Base-by-base conservation (phyloP, 2,329 filamentous ascomycete species). In the Fragosphaeria purpurea region DNA sequence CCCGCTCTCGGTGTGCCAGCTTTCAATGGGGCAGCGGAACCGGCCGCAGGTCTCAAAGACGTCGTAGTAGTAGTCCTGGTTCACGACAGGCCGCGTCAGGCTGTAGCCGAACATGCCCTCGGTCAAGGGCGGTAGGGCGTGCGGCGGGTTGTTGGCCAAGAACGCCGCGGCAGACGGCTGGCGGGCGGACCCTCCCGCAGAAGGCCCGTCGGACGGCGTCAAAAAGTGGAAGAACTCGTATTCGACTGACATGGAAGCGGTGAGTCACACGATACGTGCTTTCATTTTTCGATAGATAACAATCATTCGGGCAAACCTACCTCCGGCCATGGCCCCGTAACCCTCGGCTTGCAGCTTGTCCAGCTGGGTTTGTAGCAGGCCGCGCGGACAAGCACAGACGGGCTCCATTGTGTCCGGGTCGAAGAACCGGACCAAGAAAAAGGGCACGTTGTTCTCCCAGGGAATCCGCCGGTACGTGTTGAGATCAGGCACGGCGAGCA, bases 61-160 rank as follows among this genome's bases (percentile, higher is more conserved):
- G 44, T 85, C 81, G 65, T 95, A 95, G 70, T 86, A 96, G 70
- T 91, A 95, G 41, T 93, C 87, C 67, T 94, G 83, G 67, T 95
- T 95, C 62, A 94, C 88, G 1, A 90, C 80, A 0, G 90, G 86
- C 30, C 89, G 76, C 8, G 87, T 95, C 57, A 95, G 72, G 56
- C 87, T 93, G 72, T 96, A 96, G 53, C 89, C 90, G 61, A 95
- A 95, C 90, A 95, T 95, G 62, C 90, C 90, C 63, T 95, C 87
- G 7, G 90, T 95, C 47, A 96, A 70, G 31, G 85, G 74, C 0
- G 88, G 88, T 7, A 95, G 76, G n/a, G 80, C 67, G 46, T 83
- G 72, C 11, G 85, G 80, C 0, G 86, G 77, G 64, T 94, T 88
- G 6, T 83, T 71, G 60, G 79, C 76, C 39, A 94, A 77, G 65